Base-by-base conservation (phyloP, 495 filamentous ascomycete genomes). In the Aspergillus incahuasiensis region DNA sequence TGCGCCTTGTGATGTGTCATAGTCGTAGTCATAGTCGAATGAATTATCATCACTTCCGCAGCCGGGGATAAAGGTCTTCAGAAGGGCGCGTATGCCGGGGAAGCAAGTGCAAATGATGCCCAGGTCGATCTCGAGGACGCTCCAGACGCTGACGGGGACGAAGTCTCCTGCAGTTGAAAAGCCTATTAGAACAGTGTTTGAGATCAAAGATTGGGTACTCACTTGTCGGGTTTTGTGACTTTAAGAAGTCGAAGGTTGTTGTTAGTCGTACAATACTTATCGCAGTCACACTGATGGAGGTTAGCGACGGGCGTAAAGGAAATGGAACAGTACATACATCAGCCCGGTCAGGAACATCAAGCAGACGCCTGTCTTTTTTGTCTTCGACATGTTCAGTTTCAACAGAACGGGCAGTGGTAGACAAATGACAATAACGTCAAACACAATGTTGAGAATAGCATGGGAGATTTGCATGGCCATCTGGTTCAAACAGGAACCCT, bases 401-500 rank as follows among this genome's bases (percentile, higher is more conserved):
- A 13, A 4, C 7, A 56, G 20, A 22, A 42, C 28, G 12, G 30
- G 39, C 4, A 56, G 22, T 5, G 54, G 54, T 13, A 56, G 12
- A 0, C 19, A 44, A 12, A 56, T 50, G 12, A 56, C 39, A 6
- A 46, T 46, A 0, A 56, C 16, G 19, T 56, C 54, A 7, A 56
- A 46, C 2, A 28, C 34, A 16, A 50, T 56, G 32, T 56, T 56
- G 20, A 8, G 24, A 1, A 22, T 50, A 4, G 54, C 44, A 22
- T 41, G 24, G 1, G 54, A 13, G 22, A 40, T 30, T 6, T 46
- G 45, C 32, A 56, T 44, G 1, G 38, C 44, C 20, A 43, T 50
- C 34, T 43, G 24, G 28, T 56, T 56, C 22, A 56, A 18, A 19
- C 54, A 56, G 5, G n/a, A 8, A 1, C 54, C 54, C 8, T 32